Evolutionary conservation across 352 stramenopile genomes (phyloP).

Genomic region (Blastocystis sp.): DNA sequence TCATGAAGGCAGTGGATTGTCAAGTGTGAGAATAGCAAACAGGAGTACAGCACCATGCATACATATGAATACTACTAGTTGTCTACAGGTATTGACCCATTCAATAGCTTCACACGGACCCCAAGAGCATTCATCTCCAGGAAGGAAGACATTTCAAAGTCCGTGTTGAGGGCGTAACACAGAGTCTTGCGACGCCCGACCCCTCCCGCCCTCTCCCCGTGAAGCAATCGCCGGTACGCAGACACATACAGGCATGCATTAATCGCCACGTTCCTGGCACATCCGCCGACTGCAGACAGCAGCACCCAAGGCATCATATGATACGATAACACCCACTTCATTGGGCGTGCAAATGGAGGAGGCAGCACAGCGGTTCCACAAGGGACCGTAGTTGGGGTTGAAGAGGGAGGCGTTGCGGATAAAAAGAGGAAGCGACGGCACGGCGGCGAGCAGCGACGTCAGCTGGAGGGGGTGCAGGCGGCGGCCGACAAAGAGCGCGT

Average conservation of each 20-base stretch:
- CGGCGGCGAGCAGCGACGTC: background rate
- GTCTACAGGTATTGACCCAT: conserved; percentile 28
- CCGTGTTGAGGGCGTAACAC: background rate
- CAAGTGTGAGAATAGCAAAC: conserved; percentile 11
- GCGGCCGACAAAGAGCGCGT: conserved; percentile 14
- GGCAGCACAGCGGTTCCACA: conserved; percentile 33
- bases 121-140: background rate
- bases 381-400: conserved; percentile 39
- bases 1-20: background rate
- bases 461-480: background rate
- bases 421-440: background rate
- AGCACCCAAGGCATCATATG: background rate
- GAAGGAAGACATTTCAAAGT: background rate
- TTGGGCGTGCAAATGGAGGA: background rate
- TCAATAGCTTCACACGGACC: background rate
- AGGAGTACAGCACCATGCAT: background rate
- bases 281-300: background rate
- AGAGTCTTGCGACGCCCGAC: background rate
- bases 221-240: conserved; percentile 8
- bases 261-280: background rate
- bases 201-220: background rate
- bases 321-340: background rate
- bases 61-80: background rate
- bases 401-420: conserved; percentile 1
- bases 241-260: conserved; percentile 21